Evolutionary conservation across 83 land plant genomes (phyloP), one percentile per base, ranked within the genome.

Genomic region (Larix sibirica): DNA sequence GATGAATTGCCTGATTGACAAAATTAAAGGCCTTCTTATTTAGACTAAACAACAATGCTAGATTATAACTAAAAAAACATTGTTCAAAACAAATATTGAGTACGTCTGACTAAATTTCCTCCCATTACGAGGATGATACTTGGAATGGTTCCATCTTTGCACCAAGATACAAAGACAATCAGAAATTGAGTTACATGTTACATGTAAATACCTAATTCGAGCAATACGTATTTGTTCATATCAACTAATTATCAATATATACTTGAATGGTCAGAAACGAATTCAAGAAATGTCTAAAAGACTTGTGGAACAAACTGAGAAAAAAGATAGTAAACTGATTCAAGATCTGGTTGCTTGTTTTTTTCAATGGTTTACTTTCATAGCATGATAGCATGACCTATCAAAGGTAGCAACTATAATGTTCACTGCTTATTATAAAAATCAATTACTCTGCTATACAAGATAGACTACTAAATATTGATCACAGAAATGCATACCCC

Each of bases 51-150:
- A 6, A 24, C 14, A 14, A 7, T n/a, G 12, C 67, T 38, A 63
- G 6, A 64, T 79, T 79, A 64, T 26, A 62, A 24, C 36, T n/a
- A 13, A 6, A 66, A 24, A 64, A 47, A 81, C 28, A 61, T 24
- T 24, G 7, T 65, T 18, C 33, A 1, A 59, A 31, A 28, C 33
- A n/a, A 79, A n/a, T 14, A 18, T 81, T 81, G 80, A 81, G 66
- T 86, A 93, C 95, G 94, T 91, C 85, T 86, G 21, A 75, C 61
- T 13, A 94, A 84, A 79, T 90, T 94, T 82, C 91, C 94, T 82
- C 96, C 96, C 10, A 93, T 76, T 38, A 93, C 88, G 14, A 93
- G 94, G 12, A 89, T 91, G 47, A 91, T 85, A 26, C 89, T 82
- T 40, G 96, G 94, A 47, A 93, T 89, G n/a, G 93, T 88, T 58